Evolutionary conservation across 2,329 filamentous ascomycete genomes (phyloP).

Genomic region (Chaetomiaceae sp.): DNA sequence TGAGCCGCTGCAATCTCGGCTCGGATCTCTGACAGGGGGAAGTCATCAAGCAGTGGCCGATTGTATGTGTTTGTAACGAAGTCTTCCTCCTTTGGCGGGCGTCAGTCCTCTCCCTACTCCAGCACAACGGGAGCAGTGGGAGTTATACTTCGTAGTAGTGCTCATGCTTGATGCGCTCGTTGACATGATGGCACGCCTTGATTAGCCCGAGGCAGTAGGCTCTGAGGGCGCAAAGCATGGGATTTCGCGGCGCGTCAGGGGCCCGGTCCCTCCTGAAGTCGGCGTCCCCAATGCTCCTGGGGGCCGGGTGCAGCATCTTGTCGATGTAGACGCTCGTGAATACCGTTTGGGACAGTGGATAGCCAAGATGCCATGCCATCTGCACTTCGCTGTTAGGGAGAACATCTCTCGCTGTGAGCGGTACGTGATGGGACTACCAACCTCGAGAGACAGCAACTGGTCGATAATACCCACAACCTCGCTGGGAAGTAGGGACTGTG

Average conservation of each 20-base stretch:
- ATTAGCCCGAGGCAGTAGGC: conserved; percentile 82
- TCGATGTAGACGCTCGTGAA: conserved; percentile 92
- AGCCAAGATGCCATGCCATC: conserved; percentile 97
- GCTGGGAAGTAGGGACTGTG: conserved; percentile 59
- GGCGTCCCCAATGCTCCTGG: conserved; percentile 57
- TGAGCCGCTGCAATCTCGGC: conserved; percentile 49
- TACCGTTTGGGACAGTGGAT: conserved; percentile 87
- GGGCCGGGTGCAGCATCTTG: conserved; percentile 66
- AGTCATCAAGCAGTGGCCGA: conserved; percentile 62
- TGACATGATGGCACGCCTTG: conserved; percentile 75
- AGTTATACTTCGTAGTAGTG: conserved; percentile 75
- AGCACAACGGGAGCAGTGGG: too few relatives aligned
- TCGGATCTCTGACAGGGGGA: conserved; percentile 52
- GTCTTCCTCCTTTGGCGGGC: conserved; percentile 69
- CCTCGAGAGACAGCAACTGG: conserved; percentile 82
- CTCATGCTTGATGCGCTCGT: conserved; percentile 70
- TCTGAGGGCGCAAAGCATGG: conserved; percentile 60
- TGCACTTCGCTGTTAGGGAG: conserved; percentile 31
- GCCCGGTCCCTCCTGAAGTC: conserved; percentile 47
- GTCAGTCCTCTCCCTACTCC: too few relatives aligned
- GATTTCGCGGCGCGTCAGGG: conserved; percentile 30
- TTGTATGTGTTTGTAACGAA: conserved; percentile 91
- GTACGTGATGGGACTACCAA: conserved; percentile 31
- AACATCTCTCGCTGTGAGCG: background rate
- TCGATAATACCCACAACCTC: conserved; percentile 93